Evolutionary conservation across 2,329 filamentous ascomycete species (phyloP), one percentile per base, ranked within the genome.

Genomic region (Leptoxyphium fumago): DNA sequence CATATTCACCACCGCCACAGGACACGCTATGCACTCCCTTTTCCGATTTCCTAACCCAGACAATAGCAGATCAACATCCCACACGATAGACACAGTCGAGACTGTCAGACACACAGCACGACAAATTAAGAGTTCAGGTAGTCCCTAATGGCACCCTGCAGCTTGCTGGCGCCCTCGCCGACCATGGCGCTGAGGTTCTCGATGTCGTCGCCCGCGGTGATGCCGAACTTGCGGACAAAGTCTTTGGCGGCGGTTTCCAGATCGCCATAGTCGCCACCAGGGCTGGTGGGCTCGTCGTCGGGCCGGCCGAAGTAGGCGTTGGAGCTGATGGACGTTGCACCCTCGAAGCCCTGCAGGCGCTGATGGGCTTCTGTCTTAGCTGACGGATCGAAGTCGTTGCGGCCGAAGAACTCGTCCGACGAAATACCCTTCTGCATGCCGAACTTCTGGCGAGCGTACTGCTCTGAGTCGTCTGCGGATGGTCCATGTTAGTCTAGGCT

Each of bases 321-420:
- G 46, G 85, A 94, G 6, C 88, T 95, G 63, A 98, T 98, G 52
- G 87, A 70, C 1, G 80, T 81, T 10, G 91, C 88, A 39, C 91
- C 87, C 65, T 96, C 89, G 59, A 98, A 98, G 40, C 87, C 84
- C 68, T 86, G 81, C 43, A 98, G 75, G 36, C 91, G 78, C 18
- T 74, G 72, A 70, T 94, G 94, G 55, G 91, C 89, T 68, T 95
- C 89, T 42, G 78, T 72, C 60, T 91, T 82, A 8, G 82, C 77
- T 44, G 72, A 73, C 32, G 88, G 79, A 61, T 98, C 88, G 64
- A 80, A 96, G 44, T 75, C 69, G 43, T 87, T 85, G 62, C 91
- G 89, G 57, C 89, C 87, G 61, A 98, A 98, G 73, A 94, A 98
- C 62, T 98, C 91, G 62, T 98, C 91, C 0, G 88, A 95, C 0